phyloP scores from a whole-genome alignment of 805 yeast genomes.

The Wickerhamiella kurtzmanii region DNA sequence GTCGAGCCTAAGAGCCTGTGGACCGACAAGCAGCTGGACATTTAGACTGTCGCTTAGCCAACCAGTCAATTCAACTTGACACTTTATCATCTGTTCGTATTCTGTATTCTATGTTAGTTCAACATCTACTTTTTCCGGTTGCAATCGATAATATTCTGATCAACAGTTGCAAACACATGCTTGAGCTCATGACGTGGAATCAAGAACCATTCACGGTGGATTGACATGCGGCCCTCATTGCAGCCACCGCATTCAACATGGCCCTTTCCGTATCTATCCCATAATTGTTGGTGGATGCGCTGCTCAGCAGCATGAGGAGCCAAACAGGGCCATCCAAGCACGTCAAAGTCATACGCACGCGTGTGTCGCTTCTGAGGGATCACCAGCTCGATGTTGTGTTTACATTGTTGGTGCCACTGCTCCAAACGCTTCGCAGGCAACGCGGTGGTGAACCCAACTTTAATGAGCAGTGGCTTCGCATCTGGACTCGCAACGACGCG shows the following conservation, averaged over 20 bases:
- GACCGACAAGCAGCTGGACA: constrained; percentile 64
- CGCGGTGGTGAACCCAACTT: constrained; percentile 23
- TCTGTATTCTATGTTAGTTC: too few relatives aligned
- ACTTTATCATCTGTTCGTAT: too few relatives aligned
- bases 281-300: constrained; percentile 16
- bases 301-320: constrained; percentile 17
- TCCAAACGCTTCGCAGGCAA: constrained; percentile 19
- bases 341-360: constrained; percentile 6
- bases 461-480: constrained; percentile 16
- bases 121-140: too few relatives aligned
- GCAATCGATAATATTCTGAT: too few relatives aligned
- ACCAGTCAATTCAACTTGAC: too few relatives aligned
- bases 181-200: constrained; percentile 7
- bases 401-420: constrained; percentile 23
- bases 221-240: constrained; percentile 3
- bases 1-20: constrained; percentile 49
- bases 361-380: constrained; percentile 8
- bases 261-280: constrained; percentile 20
- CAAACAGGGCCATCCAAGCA: constrained; percentile 20
- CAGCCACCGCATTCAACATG: constrained; percentile 23
- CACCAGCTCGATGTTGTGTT: constrained; percentile 18
- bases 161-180: constrained; percentile 6
- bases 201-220: constrained; percentile 23
- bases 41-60: not conserved
- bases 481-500: not conserved